A percentile compares a stretch with the other conserved stretches of the same genome.
These are phyloP conservation scores for Ophiobolus disseminans DNA, from an alignment of 2,329 filamentous ascomycete genomes.

Conservation along the genomic window DNA sequence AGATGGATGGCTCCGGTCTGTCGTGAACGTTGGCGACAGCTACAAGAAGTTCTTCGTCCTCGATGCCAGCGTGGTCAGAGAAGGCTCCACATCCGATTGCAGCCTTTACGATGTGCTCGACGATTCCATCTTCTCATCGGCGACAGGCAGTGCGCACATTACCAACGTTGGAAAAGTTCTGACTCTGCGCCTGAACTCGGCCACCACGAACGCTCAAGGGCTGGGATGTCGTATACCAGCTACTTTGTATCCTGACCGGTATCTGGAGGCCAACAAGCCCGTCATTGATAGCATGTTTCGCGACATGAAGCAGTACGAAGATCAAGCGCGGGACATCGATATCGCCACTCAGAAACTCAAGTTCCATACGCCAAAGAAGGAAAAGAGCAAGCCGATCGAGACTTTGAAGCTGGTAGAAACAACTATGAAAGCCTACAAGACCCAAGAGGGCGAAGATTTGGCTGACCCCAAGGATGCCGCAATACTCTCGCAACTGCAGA, in stretches of 20 bases:
- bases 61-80: constrained; percentile 32
- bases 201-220: constrained; percentile 47
- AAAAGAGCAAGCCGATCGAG: constrained; percentile 40
- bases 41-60: constrained; percentile 37
- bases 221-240: constrained; percentile 60
- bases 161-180: constrained; percentile 59
- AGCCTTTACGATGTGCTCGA: constrained; percentile 64
- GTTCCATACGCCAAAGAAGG: constrained; percentile 37
- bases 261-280: constrained; percentile 60
- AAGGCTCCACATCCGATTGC: constrained; percentile 32
- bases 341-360: constrained; percentile 46
- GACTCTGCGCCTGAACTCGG: constrained; percentile 51
- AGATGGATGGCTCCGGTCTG: constrained; percentile 54
- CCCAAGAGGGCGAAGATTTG: constrained; percentile 14
- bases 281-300: constrained; percentile 57
- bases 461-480: constrained; percentile 26
- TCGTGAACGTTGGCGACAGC: constrained; percentile 41
- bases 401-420: constrained; percentile 49
- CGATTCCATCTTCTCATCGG: constrained; percentile 51
- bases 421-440: constrained; percentile 45
- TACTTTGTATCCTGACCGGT: constrained; percentile 66
- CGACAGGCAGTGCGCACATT: constrained; percentile 36
- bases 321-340: constrained; percentile 41
- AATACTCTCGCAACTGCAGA: constrained; percentile 36
- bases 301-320: constrained; percentile 44